A percentile compares a stretch with the other conserved stretches of the same genome.
Conservation (phyloP, 1,139 yeast genomes). For the Hanseniaspora uvarum region DNA sequence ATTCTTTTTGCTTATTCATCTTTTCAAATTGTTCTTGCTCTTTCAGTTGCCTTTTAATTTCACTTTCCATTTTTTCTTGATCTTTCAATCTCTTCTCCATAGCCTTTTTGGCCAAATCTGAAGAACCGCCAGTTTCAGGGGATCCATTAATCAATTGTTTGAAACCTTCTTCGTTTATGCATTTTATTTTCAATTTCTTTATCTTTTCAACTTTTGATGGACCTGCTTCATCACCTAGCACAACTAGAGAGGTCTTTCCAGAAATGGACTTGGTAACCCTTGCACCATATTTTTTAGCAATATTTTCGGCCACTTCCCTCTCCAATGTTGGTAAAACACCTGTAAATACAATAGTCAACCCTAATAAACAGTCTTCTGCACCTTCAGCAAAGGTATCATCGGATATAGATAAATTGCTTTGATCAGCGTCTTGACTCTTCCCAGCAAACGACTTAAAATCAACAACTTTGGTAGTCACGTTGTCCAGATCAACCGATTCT, state of each 20-base stretch:
- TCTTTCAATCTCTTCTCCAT: conserved; percentile 58
- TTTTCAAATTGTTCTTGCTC: conserved; percentile 31
- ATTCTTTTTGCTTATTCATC: conserved; percentile 25
- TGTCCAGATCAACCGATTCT: conserved; percentile 29
- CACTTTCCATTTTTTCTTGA: conserved; percentile 43
- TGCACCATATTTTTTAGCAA: conserved; percentile 88
- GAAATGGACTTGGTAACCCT: conserved; percentile 80
- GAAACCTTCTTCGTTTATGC: conserved; percentile 82
- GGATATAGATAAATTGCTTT: conserved; percentile 18
- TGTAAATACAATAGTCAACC: conserved; percentile 85
- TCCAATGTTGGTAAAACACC: conserved; percentile 76
- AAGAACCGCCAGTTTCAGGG: conserved; percentile 91
- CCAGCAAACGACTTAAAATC: conserved; percentile 25
- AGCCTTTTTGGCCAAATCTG: conserved; percentile 66
- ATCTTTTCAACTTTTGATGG: conserved; percentile 86
- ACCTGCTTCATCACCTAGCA: conserved; percentile 92
- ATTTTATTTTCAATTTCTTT: conserved; percentile 59
- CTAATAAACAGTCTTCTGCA: conserved; percentile 69
- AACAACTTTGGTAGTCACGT: conserved; percentile 29
- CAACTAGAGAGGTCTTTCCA: conserved; percentile 77
- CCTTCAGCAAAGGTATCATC: conserved; percentile 48
- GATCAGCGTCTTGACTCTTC: conserved; percentile 13
- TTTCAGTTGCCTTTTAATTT: conserved; percentile 41
- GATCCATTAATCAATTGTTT: conserved; percentile 57
- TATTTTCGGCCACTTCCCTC: conserved; percentile 60